A percentile compares a stretch with the other conserved stretches of the same genome.
These are phyloP conservation scores for Jatropha multifida DNA, from an alignment of 441 rosid species.

Conservation along the genomic window DNA sequence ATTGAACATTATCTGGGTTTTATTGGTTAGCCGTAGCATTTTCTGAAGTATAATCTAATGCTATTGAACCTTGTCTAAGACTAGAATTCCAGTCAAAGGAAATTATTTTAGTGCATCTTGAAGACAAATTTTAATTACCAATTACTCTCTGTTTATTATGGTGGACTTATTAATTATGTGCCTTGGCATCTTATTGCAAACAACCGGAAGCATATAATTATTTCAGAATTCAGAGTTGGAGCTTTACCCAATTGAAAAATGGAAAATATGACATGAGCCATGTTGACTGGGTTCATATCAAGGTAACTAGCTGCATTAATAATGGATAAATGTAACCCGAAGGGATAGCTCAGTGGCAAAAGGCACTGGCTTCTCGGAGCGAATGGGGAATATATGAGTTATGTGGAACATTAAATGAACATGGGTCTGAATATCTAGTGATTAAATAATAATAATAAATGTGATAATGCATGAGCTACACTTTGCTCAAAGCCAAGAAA, in stretches of 20 bases:
- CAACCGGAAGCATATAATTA: neutral
- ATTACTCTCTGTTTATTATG: neutral
- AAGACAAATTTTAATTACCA: neutral
- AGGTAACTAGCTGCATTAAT: neutral
- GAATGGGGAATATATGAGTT: no score
- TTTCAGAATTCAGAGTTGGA: neutral
- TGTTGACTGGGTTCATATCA: neutral
- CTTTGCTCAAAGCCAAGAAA: neutral
- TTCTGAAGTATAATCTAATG: neutral
- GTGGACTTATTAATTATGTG: neutral
- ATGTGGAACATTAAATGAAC: no score
- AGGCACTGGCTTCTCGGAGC: no score
- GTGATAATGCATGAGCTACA: slow-evolving; percentile 1
- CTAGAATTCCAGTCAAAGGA: neutral
- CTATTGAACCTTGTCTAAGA: no score
- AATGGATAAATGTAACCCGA: neutral
- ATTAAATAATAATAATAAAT: neutral
- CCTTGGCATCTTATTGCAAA: neutral
- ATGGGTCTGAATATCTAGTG: no score
- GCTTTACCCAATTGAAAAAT: neutral
- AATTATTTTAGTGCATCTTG: neutral
- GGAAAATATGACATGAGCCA: slow-evolving; percentile 4
- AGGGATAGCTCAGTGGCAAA: no score
- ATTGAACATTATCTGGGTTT: neutral
- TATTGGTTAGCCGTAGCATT: neutral